Base-by-base conservation (phyloP, 306 rosid genomes). In the Fragaria iinumae region DNA sequence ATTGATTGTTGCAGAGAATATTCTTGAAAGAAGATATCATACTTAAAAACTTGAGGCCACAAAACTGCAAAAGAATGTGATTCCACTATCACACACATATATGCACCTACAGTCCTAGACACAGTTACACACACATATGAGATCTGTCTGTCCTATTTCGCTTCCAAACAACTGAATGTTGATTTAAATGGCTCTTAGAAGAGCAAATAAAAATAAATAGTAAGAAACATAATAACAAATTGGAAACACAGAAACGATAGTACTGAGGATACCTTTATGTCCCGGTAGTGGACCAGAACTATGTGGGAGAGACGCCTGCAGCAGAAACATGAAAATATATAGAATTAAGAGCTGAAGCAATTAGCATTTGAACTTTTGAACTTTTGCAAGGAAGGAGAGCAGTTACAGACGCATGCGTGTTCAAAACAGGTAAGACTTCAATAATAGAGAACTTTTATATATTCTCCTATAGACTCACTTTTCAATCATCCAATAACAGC, bases 401-500 rank as follows among this genome's bases (percentile, higher is more conserved):
- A 53, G 23, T 18, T 0, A 20, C 56, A 16, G 56, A 50, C 2
- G 56, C 8, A 69, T 34, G 7, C n/a, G 6, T 32, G 47, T 53
- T 53, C 25, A 53, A 52, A 53, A n/a, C 60, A 53, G 60, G 4
- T 20, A 53, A 53, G 59, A 53, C 25, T 18, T 53, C 11, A 53
- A 20, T 29, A 53, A 53, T 0, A 53, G 59, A 20, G 8, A 72
- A 32, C 36, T 27, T 10, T 43, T 72, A 76, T 16, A 64, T 38
- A 72, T 49, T 53, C 25, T 53, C n/a, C 25, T 18, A 20, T 53
- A 85, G 48, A 89, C 98, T 89, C 81, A 93, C 98, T 76, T 85
- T 87, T 93, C 97, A 87, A 93, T 95, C 93, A 89, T 83, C 97
- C 98, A 93, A 85, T 93, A 93, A 88, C 98, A 84, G 70, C 98